These are phyloP conservation scores for Rostrohypoxylon terebratum DNA, from an alignment of 495 filamentous ascomycete genomes.

Conservation along the genomic window DNA sequence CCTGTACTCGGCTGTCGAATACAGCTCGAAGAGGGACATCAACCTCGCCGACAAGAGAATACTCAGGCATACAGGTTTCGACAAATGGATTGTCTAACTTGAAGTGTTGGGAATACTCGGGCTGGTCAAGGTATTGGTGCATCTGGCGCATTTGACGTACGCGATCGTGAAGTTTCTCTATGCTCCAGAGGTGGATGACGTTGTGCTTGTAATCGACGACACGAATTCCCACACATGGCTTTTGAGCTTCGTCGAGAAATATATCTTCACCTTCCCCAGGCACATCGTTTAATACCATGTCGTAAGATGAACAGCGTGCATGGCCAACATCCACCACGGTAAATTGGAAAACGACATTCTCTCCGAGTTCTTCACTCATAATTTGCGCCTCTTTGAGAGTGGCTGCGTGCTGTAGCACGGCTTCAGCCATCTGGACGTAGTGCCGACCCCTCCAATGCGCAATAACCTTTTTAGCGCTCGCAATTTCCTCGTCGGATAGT, in stretches of 20 bases:
- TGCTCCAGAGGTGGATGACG: constrained; percentile 93
- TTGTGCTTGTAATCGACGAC: constrained; percentile 91
- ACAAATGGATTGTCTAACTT: constrained; percentile 86
- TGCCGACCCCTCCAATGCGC: constrained; percentile 84
- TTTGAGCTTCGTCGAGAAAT: constrained; percentile 81
- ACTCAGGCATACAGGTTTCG: constrained; percentile 88
- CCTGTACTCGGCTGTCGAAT: constrained; percentile 94
- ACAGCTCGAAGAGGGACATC: constrained; percentile 94
- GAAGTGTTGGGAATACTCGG: constrained; percentile 89
- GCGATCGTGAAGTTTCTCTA: constrained; percentile 89
- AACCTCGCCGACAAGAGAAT: constrained; percentile 91
- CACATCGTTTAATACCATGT: constrained; percentile 93
- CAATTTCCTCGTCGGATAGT: constrained; percentile 75
- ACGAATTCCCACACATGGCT: constrained; percentile 91
- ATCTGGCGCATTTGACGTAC: constrained; percentile 94
- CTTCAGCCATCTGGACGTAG: constrained; percentile 96
- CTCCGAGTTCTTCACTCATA: constrained; percentile 97
- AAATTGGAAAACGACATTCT: constrained; percentile 95
- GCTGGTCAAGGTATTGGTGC: constrained; percentile 94
- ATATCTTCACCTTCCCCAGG: constrained; percentile 87
- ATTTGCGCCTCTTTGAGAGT: constrained; percentile 95
- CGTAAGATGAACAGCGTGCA: constrained; percentile 90
- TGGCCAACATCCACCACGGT: constrained; percentile 90
- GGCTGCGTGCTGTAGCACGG: constrained; percentile 85
- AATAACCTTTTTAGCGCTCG: constrained; percentile 71